Evolutionary conservation across 2,329 filamentous ascomycete genomes (phyloP).

Genomic region (Metarhizium guizhouense): DNA sequence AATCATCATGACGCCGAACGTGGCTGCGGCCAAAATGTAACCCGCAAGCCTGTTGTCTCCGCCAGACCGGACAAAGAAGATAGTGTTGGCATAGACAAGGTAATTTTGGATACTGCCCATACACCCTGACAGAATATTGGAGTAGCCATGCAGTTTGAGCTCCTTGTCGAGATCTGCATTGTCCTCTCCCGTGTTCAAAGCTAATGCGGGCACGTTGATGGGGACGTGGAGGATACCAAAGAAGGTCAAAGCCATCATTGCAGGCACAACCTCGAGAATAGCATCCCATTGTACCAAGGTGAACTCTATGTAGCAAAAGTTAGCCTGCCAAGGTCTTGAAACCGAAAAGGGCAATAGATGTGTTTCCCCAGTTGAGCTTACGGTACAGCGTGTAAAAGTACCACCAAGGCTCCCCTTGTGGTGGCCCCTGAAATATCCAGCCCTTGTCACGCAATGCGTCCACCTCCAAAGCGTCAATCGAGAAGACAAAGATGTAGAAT

Average conservation of each 20-base stretch:
- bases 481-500: conserved; percentile 71
- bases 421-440: conserved; percentile 88
- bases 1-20: conserved; percentile 72
- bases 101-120: conserved; percentile 93
- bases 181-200: conserved; percentile 84
- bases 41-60: conserved; percentile 82
- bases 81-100: conserved; percentile 91
- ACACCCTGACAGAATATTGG: conserved; percentile 82
- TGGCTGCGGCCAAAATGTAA: conserved; percentile 71
- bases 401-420: conserved; percentile 85
- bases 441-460: conserved; percentile 60
- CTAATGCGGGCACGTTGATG: conserved; percentile 93
- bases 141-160: conserved; percentile 84
- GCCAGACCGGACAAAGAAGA: conserved; percentile 92
- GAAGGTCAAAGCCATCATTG: conserved; percentile 95
- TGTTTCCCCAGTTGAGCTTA: conserved; percentile 34
- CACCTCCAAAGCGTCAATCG: conserved; percentile 58
- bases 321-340: not conserved
- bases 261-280: conserved; percentile 74
- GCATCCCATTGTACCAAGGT: conserved; percentile 74
- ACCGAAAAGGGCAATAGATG: not conserved
- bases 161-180: conserved; percentile 87
- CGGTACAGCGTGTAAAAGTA: conserved; percentile 95
- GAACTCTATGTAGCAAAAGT: conserved; percentile 49
- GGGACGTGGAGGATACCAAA: conserved; percentile 96